Base-by-base conservation (phyloP, 768 basidiomycete species). In the Xanthoconium stramineum region DNA sequence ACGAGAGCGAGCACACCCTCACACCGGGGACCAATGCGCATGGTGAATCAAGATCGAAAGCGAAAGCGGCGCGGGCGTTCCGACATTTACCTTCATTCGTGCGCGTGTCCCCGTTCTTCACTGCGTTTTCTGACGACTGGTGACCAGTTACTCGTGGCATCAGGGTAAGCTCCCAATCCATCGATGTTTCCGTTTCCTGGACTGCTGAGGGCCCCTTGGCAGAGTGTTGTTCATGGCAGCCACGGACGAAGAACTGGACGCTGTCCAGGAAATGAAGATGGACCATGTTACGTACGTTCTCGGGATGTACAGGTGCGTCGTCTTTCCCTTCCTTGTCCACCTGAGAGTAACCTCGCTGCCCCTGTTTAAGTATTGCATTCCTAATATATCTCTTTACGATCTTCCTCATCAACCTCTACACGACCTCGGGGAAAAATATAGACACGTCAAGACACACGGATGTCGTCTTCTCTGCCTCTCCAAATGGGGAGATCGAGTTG, bases 201-300 rank as follows among this genome's bases (percentile, higher is more conserved):
- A 15, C n/a, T 28, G 15, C 17, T 47, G 37, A 57, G 9, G 9
- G 6, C 40, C 54, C 2, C 53, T n/a, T 33, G 42, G 2, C 54
- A 89, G 91, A 7, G 71, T 94, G 3, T 72, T 93, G 17, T 97
- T 98, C 77, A 92, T 96, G 84, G 89, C 89, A 14, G 95, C 88
- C 0, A 97, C 95, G 0, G 93, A 98, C 67, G 94, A 98, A 73
- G 91, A 96, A 69, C 74, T 96, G 30, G 64, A 79, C 28, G 89
- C 79, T 57, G 82, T 88, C 5, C 78, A 91, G 59, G 81, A 82
- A 13, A 76, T 74, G 19, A 87, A 81, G 42, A 91, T 96, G 84
- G 94, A 96, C 68, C 91, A 94, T 64, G 93, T 94, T 55, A 94
- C 94, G 0, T 96, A 95, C 64, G 78, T 89, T 37, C 78, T 94